These are phyloP conservation scores for Exserohilum rostratum DNA, from an alignment of 2,329 filamentous ascomycete species.

Conservation along the genomic window DNA sequence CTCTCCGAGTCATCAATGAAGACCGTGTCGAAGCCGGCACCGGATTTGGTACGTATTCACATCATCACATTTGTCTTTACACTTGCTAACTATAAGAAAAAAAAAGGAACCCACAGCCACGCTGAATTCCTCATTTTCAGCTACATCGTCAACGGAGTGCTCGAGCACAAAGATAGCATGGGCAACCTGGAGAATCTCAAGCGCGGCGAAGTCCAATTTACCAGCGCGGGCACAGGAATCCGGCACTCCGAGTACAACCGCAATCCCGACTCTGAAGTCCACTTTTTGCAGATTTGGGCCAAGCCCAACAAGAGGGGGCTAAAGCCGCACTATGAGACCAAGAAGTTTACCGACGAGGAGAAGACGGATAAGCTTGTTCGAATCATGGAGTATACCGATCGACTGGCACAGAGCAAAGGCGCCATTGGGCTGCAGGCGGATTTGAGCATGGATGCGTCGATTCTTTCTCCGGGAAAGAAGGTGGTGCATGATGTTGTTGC, in stretches of 20 bases:
- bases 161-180: constrained; percentile 89
- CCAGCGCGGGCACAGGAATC: constrained; percentile 80
- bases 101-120: constrained; percentile 73
- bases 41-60: constrained; percentile 64
- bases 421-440: constrained; percentile 84
- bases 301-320: constrained; percentile 77
- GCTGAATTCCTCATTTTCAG: constrained; percentile 89
- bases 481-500: constrained; percentile 77
- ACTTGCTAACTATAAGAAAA: neutral
- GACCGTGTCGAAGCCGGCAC: constrained; percentile 76
- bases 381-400: constrained; percentile 75
- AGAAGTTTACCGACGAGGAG: constrained; percentile 71
- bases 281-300: constrained; percentile 91
- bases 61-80: neutral
- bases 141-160: constrained; percentile 83
- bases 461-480: constrained; percentile 68
- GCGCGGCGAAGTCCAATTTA: constrained; percentile 87
- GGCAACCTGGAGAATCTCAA: constrained; percentile 72
- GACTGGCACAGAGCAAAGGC: constrained; percentile 68
- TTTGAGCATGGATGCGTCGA: constrained; percentile 79
- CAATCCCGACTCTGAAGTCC: constrained; percentile 70
- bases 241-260: constrained; percentile 85
- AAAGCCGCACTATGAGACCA: constrained; percentile 76
- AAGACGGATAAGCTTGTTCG: constrained; percentile 74
- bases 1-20: constrained; percentile 85